A percentile compares a stretch with the other conserved stretches of the same genome.
Evolutionary conservation across 192 early-diverging fungal genomes (phyloP).

Genomic region (Lobosporangium transversale): DNA sequence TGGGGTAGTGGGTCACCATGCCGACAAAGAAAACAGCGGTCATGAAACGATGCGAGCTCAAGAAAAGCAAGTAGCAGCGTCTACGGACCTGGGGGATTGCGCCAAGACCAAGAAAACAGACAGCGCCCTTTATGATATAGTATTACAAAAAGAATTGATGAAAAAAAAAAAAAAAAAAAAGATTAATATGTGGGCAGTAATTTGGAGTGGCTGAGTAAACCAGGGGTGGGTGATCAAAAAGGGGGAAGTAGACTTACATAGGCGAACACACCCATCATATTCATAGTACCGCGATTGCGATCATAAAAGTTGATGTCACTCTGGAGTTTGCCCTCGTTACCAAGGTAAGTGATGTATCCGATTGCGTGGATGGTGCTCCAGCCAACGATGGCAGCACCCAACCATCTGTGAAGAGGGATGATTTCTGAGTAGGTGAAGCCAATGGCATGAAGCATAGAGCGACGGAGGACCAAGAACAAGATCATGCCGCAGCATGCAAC

Average conservation of each 20-base stretch:
- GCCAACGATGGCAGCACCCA: conserved; percentile 41
- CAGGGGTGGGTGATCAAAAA: background rate
- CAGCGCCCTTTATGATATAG: conserved; percentile 25
- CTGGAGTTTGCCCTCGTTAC: conserved; percentile 16
- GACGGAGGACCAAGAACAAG: conserved; percentile 47
- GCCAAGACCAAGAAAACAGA: conserved; percentile 39
- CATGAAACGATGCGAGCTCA: conserved; percentile 46
- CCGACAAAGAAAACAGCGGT: conserved; percentile 43
- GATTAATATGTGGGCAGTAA: background rate
- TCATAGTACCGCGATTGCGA: conserved; percentile 23
- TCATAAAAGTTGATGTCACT: conserved; percentile 49
- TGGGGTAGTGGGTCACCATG: conserved; percentile 44
- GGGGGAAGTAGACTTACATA: conserved; percentile 45
- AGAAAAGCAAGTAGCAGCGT: conserved; percentile 45
- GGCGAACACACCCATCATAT: conserved; percentile 53
- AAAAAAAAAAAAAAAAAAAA: background rate
- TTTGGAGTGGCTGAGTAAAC: no score
- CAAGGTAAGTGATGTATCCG: conserved; percentile 38
- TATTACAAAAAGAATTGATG: background rate
- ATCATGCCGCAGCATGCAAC: conserved; percentile 47
- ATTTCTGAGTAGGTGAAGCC: conserved; percentile 51
- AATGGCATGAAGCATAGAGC: conserved; percentile 52
- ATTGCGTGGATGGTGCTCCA: conserved; percentile 44
- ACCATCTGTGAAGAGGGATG: conserved; percentile 45
- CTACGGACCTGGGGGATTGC: conserved; percentile 42